phyloP scores from a whole-genome alignment of 805 yeast genomes.

The Zygotorulaspora chibaensis region DNA sequence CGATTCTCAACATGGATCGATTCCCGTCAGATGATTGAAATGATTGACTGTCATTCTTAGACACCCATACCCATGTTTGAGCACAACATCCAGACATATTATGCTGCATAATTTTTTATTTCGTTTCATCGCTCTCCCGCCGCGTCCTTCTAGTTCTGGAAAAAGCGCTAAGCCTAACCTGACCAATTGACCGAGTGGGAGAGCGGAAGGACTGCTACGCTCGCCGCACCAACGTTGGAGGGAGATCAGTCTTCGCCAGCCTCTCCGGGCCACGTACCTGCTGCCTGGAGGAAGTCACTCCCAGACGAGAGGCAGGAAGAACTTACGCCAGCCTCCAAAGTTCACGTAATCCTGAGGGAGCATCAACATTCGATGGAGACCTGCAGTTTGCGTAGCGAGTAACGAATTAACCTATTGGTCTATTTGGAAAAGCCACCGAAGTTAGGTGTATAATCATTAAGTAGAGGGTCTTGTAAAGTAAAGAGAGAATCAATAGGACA shows the following conservation, averaged over 20 bases:
- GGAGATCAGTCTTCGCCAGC: too few relatives aligned
- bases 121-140: not conserved
- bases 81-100: not conserved
- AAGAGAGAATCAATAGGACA: constrained; percentile 33
- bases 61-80: not conserved
- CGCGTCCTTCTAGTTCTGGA: not conserved
- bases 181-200: too few relatives aligned
- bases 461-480: constrained; percentile 1
- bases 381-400: not conserved
- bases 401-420: not conserved
- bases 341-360: not conserved
- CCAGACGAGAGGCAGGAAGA: not conserved
- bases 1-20: too few relatives aligned
- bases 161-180: not conserved
- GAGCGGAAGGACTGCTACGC: too few relatives aligned
- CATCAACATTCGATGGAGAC: constrained; percentile 1
- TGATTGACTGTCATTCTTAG: too few relatives aligned
- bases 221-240: too few relatives aligned
- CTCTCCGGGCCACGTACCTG: not conserved
- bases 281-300: not conserved
- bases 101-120: not conserved
- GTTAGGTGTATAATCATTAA: not conserved
- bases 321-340: not conserved
- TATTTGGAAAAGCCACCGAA: not conserved
- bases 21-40: too few relatives aligned